phyloP scores from a whole-genome alignment of 306 rosid species.

The Benincasa hispida region DNA sequence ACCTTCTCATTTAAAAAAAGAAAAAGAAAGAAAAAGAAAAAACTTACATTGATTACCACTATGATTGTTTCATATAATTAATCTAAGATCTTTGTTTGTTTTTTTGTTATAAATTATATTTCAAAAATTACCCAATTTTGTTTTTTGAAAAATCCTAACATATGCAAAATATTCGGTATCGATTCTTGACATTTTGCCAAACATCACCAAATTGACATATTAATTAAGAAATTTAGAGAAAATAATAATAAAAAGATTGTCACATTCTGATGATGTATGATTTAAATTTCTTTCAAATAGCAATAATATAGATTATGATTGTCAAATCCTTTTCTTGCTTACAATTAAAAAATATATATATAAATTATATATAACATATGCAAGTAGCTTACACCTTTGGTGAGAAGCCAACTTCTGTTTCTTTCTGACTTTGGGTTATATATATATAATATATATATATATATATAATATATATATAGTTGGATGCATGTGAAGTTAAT shows the following conservation, averaged over 20 bases:
- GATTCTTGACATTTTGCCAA: not conserved
- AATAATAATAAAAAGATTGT: not conserved
- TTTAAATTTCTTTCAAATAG: not conserved
- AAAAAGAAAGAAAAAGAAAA: no score
- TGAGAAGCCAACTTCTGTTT: not conserved
- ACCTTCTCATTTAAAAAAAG: no score
- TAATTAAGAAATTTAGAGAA: not conserved
- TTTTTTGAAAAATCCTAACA: no score
- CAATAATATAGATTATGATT: not conserved
- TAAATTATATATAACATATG: not conserved
- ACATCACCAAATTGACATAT: not conserved
- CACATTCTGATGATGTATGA: not conserved
- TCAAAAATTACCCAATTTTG: no score
- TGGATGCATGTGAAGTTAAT: not conserved
- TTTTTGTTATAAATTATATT: not conserved
- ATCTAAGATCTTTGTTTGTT: not conserved
- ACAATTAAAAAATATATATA: not conserved
- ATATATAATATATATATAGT: not conserved
- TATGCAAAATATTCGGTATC: not conserved
- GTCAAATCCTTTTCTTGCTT: not conserved
- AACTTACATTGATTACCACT: not conserved
- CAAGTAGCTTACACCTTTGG: not conserved
- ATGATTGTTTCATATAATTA: not conserved
- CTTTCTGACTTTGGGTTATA: not conserved
- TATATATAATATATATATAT: not conserved